These are phyloP conservation scores for Globisporangium polare DNA, from an alignment of 352 stramenopile genomes.

Conservation along the genomic window DNA sequence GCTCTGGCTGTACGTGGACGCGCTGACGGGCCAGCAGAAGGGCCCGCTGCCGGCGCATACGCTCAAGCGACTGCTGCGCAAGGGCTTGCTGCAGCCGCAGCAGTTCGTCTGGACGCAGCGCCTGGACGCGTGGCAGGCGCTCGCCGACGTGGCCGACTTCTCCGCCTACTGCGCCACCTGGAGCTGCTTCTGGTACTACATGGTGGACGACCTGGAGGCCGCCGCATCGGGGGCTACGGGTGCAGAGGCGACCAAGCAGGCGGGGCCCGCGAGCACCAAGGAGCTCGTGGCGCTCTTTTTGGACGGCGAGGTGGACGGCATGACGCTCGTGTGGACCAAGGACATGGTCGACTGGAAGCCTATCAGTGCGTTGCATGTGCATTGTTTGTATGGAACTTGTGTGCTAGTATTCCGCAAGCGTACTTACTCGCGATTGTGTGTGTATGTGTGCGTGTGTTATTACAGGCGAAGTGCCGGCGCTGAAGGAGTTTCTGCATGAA, in stretches of 20 bases:
- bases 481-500: constrained; percentile 74
- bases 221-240: neutral
- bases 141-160: constrained; percentile 46
- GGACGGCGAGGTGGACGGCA: constrained; percentile 60
- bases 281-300: constrained; percentile 57
- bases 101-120: constrained; percentile 72
- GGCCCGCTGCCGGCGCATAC: constrained; percentile 51
- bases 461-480: constrained; percentile 42
- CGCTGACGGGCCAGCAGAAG: constrained; percentile 53
- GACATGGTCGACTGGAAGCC: constrained; percentile 50
- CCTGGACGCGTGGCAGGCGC: constrained; percentile 49
- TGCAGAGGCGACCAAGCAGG: constrained; percentile 14
- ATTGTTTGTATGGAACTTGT: constrained; percentile 3
- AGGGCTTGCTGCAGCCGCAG: constrained; percentile 47
- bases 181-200: constrained; percentile 59
- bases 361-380: constrained; percentile 27
- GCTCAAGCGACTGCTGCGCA: constrained; percentile 69
- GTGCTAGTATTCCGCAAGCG: neutral
- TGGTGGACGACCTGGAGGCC: constrained; percentile 26
- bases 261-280: constrained; percentile 45
- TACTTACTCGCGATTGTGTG: neutral
- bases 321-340: constrained; percentile 68
- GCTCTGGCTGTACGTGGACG: constrained; percentile 78
- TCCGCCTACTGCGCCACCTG: constrained; percentile 48
- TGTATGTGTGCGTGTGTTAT: neutral